Evolutionary conservation across 768 basidiomycete genomes (phyloP).

Genomic region (Boletus pseudo-olivaceus): DNA sequence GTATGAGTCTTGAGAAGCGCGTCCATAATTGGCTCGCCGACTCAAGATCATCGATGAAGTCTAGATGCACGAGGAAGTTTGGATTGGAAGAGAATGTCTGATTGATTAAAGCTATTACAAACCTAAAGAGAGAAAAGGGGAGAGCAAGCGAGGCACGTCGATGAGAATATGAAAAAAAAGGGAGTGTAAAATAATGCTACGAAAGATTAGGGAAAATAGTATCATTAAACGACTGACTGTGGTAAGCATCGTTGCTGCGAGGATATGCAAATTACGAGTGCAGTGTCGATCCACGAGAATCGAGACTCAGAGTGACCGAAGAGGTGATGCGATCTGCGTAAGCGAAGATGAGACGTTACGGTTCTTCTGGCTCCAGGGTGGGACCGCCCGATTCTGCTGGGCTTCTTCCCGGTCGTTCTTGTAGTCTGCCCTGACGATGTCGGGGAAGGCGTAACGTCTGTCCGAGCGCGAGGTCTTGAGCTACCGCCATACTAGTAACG

Average conservation of each 20-base stretch:
- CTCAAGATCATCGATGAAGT: no score
- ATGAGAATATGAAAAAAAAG: no score
- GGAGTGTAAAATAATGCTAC: no score
- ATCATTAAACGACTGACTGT: no score
- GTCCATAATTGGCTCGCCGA: neutral
- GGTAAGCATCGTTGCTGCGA: neutral
- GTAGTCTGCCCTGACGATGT: conserved; percentile 12
- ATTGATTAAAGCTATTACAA: neutral
- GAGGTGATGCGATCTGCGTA: neutral
- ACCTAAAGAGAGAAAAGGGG: neutral
- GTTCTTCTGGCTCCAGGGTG: conserved; percentile 63
- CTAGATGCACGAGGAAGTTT: no score
- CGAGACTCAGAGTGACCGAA: no score
- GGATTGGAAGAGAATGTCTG: neutral
- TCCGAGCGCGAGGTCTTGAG: conserved; percentile 33
- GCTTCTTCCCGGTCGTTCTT: conserved; percentile 14
- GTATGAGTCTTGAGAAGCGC: neutral
- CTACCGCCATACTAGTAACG: conserved; percentile 15
- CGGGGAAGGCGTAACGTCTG: conserved; percentile 25
- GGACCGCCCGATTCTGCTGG: conserved; percentile 35
- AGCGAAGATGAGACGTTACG: neutral
- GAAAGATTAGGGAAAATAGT: no score
- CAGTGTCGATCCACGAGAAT: no score
- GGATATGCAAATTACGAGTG: neutral
- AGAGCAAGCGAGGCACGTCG: neutral